Base-by-base conservation (phyloP, 1,139 yeast species). In the Kodamaea sp. region DNA sequence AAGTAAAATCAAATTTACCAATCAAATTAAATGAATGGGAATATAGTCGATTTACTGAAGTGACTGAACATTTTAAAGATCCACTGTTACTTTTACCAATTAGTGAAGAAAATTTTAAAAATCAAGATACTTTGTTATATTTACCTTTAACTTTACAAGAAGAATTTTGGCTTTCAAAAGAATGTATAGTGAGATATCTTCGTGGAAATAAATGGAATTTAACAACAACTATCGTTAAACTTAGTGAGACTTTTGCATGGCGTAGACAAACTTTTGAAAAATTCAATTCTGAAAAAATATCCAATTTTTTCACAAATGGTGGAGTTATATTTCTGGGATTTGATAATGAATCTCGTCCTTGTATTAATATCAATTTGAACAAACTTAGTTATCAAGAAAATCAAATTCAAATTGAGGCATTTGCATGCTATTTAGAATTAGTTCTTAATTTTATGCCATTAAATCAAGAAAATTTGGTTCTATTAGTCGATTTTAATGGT, bases 401-500 rank as follows among this genome's bases (percentile, higher is more conserved):
- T 24, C 32, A 32, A 6, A 24, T 32, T 11, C 24, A 15, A 15
- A 15, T 15, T 4, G 20, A 26, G 22, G 38, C 36, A 3, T 32
- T 34, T 22, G 38, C 35, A 9, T 35, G 31, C 24, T 38, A 38
- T 27, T 28, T 38, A 27, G 41, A 38, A 15, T 26, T 26, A 23
- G 41, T 38, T 24, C 15, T 38, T 5, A 35, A 29, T 29, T 38
- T 31, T 31, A 35, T 38, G 31, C 41, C 41, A 20, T 27, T 15
- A 6, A 20, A 30, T 28, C 41, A 38, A 26, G 38, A 38, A 29
- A 35, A 35, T 2, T 26, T 35, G 6, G 27, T 36, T 8, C 22
- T 38, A 15, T 34, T 38, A 6, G 15, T 38, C 24, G 41, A 38
- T 34, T 38, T 38, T 32, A 38, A 38, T 30, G 41, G 34, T 27